Conservation (phyloP, 495 filamentous ascomycete species). For the Penicillium lividum region DNA sequence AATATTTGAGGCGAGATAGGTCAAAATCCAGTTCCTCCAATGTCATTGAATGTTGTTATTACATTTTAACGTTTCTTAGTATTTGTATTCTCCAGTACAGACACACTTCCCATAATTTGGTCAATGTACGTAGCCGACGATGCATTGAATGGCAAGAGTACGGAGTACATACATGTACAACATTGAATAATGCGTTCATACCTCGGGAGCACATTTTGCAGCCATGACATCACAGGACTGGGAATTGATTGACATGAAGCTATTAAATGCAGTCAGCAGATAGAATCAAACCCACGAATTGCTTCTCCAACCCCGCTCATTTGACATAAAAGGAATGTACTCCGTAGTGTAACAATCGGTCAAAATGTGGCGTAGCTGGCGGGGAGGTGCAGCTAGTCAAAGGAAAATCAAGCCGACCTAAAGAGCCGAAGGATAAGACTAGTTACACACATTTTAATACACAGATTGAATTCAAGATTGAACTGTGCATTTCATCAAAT, state of each 20-base stretch:
- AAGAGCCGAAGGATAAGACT: background rate
- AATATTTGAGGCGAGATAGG: constrained; percentile 1
- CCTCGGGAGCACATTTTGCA: background rate
- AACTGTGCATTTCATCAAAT: constrained; percentile 6
- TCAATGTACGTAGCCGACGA: background rate
- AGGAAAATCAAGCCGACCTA: background rate
- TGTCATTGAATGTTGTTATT: background rate
- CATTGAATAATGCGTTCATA: no score
- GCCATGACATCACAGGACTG: background rate
- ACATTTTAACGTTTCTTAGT: no score
- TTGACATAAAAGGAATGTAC: background rate
- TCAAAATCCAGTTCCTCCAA: background rate
- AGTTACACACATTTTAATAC: constrained; percentile 17
- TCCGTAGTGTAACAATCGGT: constrained; percentile 1
- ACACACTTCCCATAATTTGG: background rate
- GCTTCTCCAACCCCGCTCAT: background rate
- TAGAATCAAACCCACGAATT: background rate
- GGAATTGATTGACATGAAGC: background rate
- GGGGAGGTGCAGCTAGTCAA: constrained; percentile 1
- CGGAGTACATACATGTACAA: no score
- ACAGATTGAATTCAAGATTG: constrained; percentile 16
- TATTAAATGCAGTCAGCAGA: background rate
- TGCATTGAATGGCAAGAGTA: background rate
- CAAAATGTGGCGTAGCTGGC: constrained; percentile 15
- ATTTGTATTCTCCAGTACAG: no score